Evolutionary conservation across 768 basidiomycete genomes (phyloP), one percentile per base, ranked within the genome.

Genomic region (Phylloporus arenicola): DNA sequence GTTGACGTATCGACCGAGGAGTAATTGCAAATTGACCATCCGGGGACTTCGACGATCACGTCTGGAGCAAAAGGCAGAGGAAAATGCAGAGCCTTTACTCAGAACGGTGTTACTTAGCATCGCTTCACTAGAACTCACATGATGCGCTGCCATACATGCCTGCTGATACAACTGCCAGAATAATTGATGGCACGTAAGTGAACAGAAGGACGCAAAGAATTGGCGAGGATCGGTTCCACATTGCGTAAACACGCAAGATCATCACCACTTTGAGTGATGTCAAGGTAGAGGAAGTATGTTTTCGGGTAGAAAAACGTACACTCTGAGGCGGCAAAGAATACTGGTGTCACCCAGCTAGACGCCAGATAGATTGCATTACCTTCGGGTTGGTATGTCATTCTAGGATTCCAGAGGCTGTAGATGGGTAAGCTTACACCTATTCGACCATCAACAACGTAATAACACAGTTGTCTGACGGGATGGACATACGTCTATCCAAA

Each of bases 161-260:
- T 25, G 25, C 25, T 25, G 25, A 25, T 25, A 25, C 25, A 25
- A 25, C 7, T 25, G 25, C 25, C 4, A 25, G 25, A 25, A 25
- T 25, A 25, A 25, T 25, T 7, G 25, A 25, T 25, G 25, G 25
- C 22, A 43, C 20, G 16, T 43, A 53, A 19, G 52, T 12, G 11
- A 24, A 29, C 25, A 53, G n/a, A 3, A 56, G 33, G 16, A 37
- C 22, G 14, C 4, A 37, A 10, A 53, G 37, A 4, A 56, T 11
- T 7, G 1, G 12, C 22, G 24, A 50, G 14, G 51, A 53, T 22
- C 38, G 42, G 37, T 22, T 25, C 44, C 46, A 56, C 38, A 53
- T 47, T 24, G 55, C 42, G 27, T 53, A 56, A 1, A 56, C 51
- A 14, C 51, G 48, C 11, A 56, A n/a, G 6, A 53, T 37, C 52